Base-by-base conservation (phyloP, 2,329 filamentous ascomycete species). In the Aureobasidium melanogenum region DNA sequence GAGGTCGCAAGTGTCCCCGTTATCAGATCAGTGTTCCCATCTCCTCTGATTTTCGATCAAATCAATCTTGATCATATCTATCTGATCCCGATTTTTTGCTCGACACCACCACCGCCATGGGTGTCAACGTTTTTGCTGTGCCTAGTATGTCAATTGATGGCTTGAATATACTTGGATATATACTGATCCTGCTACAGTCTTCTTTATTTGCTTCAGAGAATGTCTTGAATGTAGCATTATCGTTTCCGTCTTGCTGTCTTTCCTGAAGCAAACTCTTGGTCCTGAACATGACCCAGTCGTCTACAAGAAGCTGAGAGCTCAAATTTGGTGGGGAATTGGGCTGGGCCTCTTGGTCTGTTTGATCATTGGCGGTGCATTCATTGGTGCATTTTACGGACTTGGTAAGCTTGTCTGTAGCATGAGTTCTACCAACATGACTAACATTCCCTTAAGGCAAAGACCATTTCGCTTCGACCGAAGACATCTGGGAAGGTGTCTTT, bases 171-270 rank as follows among this genome's bases (percentile, higher is more conserved):
- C 3, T 30, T 22, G 7, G 14, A 14, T 17, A 36, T 4, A 12
- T 17, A 41, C 22, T 17, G 9, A 54, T 80, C 84, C 5, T 22
- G 15, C 15, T 9, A 38, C 9, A 54, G 50, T 96, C 60, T 96
- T 96, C 78, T 92, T 96, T 77, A 89, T 96, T 72, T 86, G 89
- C 75, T 94, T 96, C 72, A 86, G 91, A 70, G 91, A 96, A 76
- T 85, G 85, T 44, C 78, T 96, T 51, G 91, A 96, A 78, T 88
- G 88, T 0, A 86, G 83, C 69, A 91, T 96, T 70, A 89, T 96
- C 67, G 85, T 95, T 64, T 93, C 91, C 0, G 88, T 96, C n/a
- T 79, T 96, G 36, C 82, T 96, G 43, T 85, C 90, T 24, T 95
- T 94, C 72, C 77, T 95, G 62, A 94, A 93, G 73, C 88, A 94